Conservation (phyloP, 352 stramenopile species). For the Elongisporangium anandrum region DNA sequence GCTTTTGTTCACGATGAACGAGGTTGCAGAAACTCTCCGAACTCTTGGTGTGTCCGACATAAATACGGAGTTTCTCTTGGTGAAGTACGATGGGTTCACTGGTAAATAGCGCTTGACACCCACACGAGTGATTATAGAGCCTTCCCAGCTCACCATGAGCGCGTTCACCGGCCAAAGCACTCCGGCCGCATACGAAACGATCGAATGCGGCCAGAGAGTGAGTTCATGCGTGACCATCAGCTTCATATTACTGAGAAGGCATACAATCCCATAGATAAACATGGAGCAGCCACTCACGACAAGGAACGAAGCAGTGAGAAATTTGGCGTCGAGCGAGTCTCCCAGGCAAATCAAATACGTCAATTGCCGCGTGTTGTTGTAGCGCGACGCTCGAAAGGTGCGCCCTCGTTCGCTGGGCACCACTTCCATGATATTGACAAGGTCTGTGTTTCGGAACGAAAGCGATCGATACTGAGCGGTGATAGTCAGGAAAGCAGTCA, state of each 20-base stretch:
- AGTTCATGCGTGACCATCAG: neutral
- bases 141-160: neutral
- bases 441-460: neutral
- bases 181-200: neutral
- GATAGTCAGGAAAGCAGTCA: neutral
- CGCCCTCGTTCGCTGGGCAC: neutral
- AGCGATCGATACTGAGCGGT: neutral
- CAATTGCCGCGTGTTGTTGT: neutral
- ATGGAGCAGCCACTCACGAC: neutral
- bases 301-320: neutral
- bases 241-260: neutral
- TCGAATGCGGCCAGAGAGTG: neutral
- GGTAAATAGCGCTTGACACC: neutral
- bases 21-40: neutral
- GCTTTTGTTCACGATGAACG: neutral
- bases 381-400: neutral
- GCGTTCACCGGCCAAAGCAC: neutral
- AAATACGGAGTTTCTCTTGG: neutral
- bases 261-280: neutral
- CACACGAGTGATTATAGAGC: neutral
- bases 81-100: neutral
- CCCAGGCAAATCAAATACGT: neutral
- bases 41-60: neutral
- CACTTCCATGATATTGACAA: neutral
- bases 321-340: neutral